A percentile compares a stretch with the other conserved stretches of the same genome.
Conservation (phyloP, 2,329 filamentous ascomycete genomes). For the Colletotrichum magnum region DNA sequence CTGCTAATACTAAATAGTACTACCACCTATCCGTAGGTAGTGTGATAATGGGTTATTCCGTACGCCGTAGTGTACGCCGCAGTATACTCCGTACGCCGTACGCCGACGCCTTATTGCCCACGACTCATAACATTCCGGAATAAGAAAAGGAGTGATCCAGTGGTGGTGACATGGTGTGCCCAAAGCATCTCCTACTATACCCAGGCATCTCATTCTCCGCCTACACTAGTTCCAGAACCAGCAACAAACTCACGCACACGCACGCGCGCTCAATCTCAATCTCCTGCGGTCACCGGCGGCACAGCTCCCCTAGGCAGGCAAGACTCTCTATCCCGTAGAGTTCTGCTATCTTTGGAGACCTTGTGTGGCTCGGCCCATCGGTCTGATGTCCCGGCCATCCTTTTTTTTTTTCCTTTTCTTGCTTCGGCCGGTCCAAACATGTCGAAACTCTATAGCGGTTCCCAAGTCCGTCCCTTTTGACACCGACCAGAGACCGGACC, state of each 20-base stretch:
- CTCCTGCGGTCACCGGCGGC: not conserved
- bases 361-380: not conserved
- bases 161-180: too few species aligned
- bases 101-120: not conserved
- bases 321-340: not conserved
- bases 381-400: not conserved
- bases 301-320: not conserved
- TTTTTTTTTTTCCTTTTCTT: not conserved
- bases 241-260: not conserved
- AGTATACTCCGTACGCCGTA: too few species aligned
- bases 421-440: not conserved
- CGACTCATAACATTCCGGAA: constrained; percentile 10
- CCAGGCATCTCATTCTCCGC: too few species aligned
- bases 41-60: too few species aligned
- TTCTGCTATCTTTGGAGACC: too few species aligned
- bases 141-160: constrained; percentile 13
- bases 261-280: constrained; percentile 11
- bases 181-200: too few species aligned
- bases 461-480: not conserved
- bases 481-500: not conserved
- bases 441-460: not conserved
- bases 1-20: too few species aligned
- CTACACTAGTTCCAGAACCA: not conserved
- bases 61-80: too few species aligned
- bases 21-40: too few species aligned